These are phyloP conservation scores for Leccinum disarticulatum DNA, from an alignment of 768 basidiomycete genomes.

Conservation along the genomic window DNA sequence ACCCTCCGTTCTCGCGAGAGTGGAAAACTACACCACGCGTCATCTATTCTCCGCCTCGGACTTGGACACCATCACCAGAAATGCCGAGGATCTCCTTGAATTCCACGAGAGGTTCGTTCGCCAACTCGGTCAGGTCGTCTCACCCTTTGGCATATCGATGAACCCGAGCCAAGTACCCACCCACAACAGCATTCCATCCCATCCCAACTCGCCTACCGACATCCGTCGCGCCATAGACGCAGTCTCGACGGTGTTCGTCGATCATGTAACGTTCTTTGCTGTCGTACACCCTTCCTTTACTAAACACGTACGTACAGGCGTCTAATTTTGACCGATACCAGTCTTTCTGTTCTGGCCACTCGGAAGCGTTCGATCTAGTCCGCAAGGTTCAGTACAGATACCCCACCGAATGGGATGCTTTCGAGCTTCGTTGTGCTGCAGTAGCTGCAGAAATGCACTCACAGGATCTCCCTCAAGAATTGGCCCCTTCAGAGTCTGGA, in stretches of 20 bases:
- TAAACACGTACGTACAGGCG: conserved; percentile 46
- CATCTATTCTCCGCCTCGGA: conserved; percentile 59
- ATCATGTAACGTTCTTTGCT: conserved; percentile 42
- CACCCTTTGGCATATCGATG: conserved; percentile 51
- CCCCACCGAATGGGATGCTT: conserved; percentile 77
- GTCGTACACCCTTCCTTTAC: not conserved
- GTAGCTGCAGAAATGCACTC: conserved; percentile 43
- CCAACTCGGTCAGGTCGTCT: conserved; percentile 50
- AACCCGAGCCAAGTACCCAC: conserved; percentile 24
- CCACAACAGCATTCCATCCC: conserved; percentile 1
- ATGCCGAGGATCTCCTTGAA: conserved; percentile 63
- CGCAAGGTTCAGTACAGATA: conserved; percentile 63
- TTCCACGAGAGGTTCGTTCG: conserved; percentile 68
- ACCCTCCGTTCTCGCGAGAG: conserved; percentile 20
- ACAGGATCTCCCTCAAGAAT: conserved; percentile 10
- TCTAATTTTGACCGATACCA: conserved; percentile 78
- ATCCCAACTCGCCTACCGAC: conserved; percentile 33
- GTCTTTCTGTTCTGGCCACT: conserved; percentile 83
- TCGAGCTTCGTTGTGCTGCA: conserved; percentile 73
- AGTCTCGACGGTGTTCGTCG: conserved; percentile 57
- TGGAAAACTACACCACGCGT: conserved; percentile 39
- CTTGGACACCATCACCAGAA: conserved; percentile 59
- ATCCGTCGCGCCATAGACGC: conserved; percentile 38
- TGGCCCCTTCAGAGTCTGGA: conserved; percentile 3
- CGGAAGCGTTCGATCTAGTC: conserved; percentile 74